phyloP scores from a whole-genome alignment of 2,329 filamentous ascomycete species.

The Microdochium trichocladiopsis region DNA sequence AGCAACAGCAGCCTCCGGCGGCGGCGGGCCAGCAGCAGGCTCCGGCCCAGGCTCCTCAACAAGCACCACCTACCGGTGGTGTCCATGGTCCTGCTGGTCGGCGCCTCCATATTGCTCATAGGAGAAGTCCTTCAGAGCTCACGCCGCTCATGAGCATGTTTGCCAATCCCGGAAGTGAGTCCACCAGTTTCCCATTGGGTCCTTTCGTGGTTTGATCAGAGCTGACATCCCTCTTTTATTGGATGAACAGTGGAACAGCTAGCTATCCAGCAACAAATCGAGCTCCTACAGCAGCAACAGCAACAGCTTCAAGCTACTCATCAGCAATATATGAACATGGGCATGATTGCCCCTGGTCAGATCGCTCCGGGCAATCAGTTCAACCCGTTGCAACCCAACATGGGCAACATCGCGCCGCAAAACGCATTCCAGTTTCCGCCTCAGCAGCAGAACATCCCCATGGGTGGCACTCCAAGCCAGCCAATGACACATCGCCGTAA shows the following conservation, averaged over 20 bases:
- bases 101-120: constrained; percentile 93
- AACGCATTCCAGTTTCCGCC: constrained; percentile 84
- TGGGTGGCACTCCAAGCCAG: constrained; percentile 66
- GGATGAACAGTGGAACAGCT: constrained; percentile 93
- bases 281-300: constrained; percentile 93
- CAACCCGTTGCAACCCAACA: constrained; percentile 71
- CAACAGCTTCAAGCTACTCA: constrained; percentile 95
- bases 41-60: constrained; percentile 37
- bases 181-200: no score
- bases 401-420: constrained; percentile 72
- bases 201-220: not conserved
- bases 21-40: constrained; percentile 32
- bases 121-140: constrained; percentile 92
- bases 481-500: constrained; percentile 89
- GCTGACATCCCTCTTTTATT: not conserved
- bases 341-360: constrained; percentile 84
- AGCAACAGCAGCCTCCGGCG: constrained; percentile 34
- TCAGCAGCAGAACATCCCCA: constrained; percentile 60
- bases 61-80: constrained; percentile 42
- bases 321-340: constrained; percentile 97
- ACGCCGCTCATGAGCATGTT: constrained; percentile 96
- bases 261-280: constrained; percentile 96
- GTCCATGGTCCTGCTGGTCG: constrained; percentile 73
- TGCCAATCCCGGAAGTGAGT: constrained; percentile 58
- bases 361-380: constrained; percentile 65